Evolutionary conservation across 805 yeast genomes (phyloP).

Genomic region (Pichia insulana): DNA sequence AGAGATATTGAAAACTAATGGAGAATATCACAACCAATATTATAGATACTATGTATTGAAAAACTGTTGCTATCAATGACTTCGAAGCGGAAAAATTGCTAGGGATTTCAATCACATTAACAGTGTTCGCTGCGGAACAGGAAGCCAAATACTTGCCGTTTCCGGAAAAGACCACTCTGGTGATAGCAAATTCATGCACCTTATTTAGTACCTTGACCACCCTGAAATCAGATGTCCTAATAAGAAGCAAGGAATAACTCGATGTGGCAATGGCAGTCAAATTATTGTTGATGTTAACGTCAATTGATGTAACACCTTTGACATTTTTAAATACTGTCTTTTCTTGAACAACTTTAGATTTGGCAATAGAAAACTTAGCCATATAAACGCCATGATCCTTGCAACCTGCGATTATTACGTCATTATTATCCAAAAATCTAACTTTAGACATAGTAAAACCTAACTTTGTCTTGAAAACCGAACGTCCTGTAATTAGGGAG

Average conservation of each 20-base stretch:
- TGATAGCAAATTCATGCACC: slow-evolving; percentile 72
- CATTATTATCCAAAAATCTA: slow-evolving; percentile 27
- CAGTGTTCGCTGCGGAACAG: slow-evolving; percentile 68
- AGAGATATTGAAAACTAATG: slow-evolving; percentile 21
- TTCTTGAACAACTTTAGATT: slow-evolving; percentile 35
- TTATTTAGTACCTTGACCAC: slow-evolving; percentile 43
- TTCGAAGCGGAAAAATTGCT: slow-evolving; percentile 34
- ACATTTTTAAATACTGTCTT: slow-evolving; percentile 37
- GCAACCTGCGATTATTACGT: slow-evolving; percentile 37
- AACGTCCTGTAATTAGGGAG: slow-evolving; percentile 39
- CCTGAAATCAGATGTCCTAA: slow-evolving; percentile 43
- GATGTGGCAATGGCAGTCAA: slow-evolving; percentile 52
- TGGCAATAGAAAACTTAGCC: slow-evolving; percentile 35
- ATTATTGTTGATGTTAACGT: slow-evolving; percentile 29
- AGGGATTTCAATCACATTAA: slow-evolving; percentile 57
- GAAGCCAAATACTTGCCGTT: slow-evolving; percentile 60
- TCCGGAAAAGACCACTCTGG: slow-evolving; percentile 61
- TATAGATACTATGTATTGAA: slow-evolving; percentile 21
- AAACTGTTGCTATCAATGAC: slow-evolving; percentile 24
- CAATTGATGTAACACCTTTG: slow-evolving; percentile 50
- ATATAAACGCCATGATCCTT: slow-evolving; percentile 36
- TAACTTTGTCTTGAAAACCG: slow-evolving; percentile 24
- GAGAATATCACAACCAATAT: slow-evolving; percentile 20
- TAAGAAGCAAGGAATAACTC: slow-evolving; percentile 57
- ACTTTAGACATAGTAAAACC: slow-evolving; percentile 25